phyloP scores from a whole-genome alignment of 495 filamentous ascomycete species.

The Jackrogersella minutella region DNA sequence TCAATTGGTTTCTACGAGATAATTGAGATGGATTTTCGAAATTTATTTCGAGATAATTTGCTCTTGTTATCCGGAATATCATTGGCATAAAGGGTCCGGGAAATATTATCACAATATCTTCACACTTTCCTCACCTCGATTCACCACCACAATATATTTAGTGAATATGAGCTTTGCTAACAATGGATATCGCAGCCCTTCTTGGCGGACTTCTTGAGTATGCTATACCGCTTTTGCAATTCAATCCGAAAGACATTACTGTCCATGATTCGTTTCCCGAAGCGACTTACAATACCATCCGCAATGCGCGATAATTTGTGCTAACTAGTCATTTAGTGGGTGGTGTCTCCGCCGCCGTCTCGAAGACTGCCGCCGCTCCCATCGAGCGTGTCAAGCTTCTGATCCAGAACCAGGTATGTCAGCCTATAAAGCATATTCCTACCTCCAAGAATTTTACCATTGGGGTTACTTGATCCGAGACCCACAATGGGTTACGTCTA shows the following conservation, averaged over 20 bases:
- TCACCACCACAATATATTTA: background rate
- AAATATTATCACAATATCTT: slow-evolving; percentile 35
- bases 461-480: background rate
- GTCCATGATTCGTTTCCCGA: slow-evolving; percentile 19
- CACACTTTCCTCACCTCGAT: background rate
- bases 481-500: slow-evolving; percentile 19
- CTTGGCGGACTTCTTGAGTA: slow-evolving; percentile 98
- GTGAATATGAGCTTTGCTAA: slow-evolving; percentile 30
- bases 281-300: slow-evolving; percentile 20
- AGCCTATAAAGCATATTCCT: slow-evolving; percentile 1
- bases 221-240: slow-evolving; percentile 53
- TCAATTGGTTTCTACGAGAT: slow-evolving; percentile 43
- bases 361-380: slow-evolving; percentile 99
- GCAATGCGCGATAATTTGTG: slow-evolving; percentile 30
- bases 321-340: slow-evolving; percentile 72
- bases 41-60: slow-evolving; percentile 35
- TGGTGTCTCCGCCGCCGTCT: slow-evolving; percentile 99
- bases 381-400: slow-evolving; percentile 99
- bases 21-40: slow-evolving; percentile 30
- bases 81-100: slow-evolving; percentile 18
- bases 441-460: slow-evolving; percentile 11
- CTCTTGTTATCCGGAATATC: slow-evolving; percentile 21
- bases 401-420: slow-evolving; percentile 98
- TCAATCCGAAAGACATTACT: background rate
- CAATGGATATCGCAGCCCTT: slow-evolving; percentile 61